Evolutionary conservation across 2,329 filamentous ascomycete genomes (phyloP).

Genomic region (Clonostachys byssicola): DNA sequence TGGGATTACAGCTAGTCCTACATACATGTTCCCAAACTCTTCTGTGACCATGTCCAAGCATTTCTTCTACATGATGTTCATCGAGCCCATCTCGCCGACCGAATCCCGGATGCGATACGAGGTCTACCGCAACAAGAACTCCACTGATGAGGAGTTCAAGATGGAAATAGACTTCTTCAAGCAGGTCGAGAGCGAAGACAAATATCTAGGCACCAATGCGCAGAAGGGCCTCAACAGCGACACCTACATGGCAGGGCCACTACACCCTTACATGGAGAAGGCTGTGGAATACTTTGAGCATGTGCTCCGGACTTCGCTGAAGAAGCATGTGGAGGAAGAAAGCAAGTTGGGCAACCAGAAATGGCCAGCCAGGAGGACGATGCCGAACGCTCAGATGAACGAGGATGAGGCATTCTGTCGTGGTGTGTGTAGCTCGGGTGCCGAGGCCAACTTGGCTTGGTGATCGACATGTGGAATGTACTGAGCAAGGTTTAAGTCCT

Average conservation of each 20-base stretch:
- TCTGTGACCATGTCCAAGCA: slow-evolving; percentile 15
- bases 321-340: too few relatives aligned
- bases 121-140: slow-evolving; percentile 42
- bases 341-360: too few relatives aligned
- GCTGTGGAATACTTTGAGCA: too few relatives aligned
- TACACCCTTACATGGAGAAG: slow-evolving; percentile 54
- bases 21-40: slow-evolving; percentile 43
- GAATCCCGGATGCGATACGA: slow-evolving; percentile 17
- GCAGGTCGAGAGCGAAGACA: slow-evolving; percentile 51
- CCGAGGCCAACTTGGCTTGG: too few relatives aligned
- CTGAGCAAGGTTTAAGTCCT: too few relatives aligned
- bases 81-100: slow-evolving; percentile 9
- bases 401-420: too few relatives aligned
- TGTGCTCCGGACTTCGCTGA: too few relatives aligned
- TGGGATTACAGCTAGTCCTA: slow-evolving; percentile 39
- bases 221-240: slow-evolving; percentile 59
- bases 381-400: too few relatives aligned
- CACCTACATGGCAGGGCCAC: slow-evolving; percentile 57
- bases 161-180: slow-evolving; percentile 43
- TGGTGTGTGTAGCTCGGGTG: too few relatives aligned
- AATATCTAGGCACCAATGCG: slow-evolving; percentile 52
- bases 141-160: slow-evolving; percentile 39
- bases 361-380: too few relatives aligned
- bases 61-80: slow-evolving; percentile 6
- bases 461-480: too few relatives aligned